Percentiles rank a stretch among this genome's conserved stretches.
Conservation (phyloP, 331 rosid genomes). For the Acacia pycnantha region DNA sequence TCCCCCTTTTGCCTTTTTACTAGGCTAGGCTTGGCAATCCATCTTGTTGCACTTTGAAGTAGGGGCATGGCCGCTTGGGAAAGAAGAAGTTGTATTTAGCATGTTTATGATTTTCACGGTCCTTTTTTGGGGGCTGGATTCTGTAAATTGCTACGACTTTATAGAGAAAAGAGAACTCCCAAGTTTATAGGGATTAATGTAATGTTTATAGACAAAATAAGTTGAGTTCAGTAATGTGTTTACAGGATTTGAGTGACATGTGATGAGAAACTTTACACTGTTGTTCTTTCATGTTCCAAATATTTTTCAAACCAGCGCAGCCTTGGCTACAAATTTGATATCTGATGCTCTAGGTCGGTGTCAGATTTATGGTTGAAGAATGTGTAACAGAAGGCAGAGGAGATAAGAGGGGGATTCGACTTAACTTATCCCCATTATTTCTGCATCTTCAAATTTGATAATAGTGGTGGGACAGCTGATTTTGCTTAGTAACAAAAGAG, state of each 20-base stretch:
- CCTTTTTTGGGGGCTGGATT: no score
- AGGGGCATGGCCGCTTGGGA: background rate
- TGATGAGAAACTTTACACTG: background rate
- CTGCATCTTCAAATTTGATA: no score
- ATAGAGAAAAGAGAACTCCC: background rate
- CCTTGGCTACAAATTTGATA: background rate
- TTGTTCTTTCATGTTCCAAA: background rate
- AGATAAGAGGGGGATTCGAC: background rate
- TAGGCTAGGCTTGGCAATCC: background rate
- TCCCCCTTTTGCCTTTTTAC: background rate
- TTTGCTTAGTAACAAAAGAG: background rate
- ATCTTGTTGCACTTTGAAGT: background rate
- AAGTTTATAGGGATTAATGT: background rate
- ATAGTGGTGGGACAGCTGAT: no score
- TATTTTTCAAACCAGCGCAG: background rate
- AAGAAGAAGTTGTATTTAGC: background rate
- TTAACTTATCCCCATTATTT: background rate
- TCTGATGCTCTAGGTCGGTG: background rate
- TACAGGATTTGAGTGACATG: background rate
- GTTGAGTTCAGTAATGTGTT: background rate
- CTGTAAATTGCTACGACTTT: background rate
- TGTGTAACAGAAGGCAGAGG: background rate
- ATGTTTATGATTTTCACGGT: background rate
- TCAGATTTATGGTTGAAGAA: background rate
- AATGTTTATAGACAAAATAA: background rate